These are phyloP conservation scores for Pseudozyma tsukubaensis DNA, from an alignment of 1,284 basidiomycete species.

Conservation along the genomic window DNA sequence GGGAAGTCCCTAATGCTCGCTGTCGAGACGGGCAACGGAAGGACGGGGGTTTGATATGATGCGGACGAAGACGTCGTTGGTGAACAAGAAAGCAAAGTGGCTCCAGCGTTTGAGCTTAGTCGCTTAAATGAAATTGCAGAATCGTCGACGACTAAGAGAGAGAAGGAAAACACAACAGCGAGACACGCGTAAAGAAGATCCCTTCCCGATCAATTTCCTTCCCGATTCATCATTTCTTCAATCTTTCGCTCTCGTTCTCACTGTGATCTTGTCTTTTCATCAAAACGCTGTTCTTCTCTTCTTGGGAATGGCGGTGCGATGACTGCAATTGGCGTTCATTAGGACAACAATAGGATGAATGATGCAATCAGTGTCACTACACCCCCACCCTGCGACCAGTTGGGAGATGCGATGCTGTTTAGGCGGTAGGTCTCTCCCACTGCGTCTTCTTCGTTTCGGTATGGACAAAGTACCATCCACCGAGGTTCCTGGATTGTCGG, in stretches of 20 bases:
- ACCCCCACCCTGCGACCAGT: background rate
- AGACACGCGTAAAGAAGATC: background rate
- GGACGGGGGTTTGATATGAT: too few relatives aligned
- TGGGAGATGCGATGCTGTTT: background rate
- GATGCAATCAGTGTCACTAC: background rate
- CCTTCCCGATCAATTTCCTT: background rate
- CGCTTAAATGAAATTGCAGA: background rate
- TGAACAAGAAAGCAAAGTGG: background rate
- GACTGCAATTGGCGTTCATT: too few relatives aligned
- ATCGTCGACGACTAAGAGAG: too few relatives aligned
- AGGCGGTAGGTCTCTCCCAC: conserved; percentile 41
- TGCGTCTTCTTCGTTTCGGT: conserved; percentile 39
- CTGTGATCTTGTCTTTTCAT: too few relatives aligned
- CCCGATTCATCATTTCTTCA: background rate
- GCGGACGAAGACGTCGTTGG: background rate
- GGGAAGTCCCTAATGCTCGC: too few relatives aligned
- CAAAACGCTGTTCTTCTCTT: background rate
- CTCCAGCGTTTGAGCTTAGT: too few relatives aligned
- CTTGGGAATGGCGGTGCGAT: too few relatives aligned
- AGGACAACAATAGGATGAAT: too few relatives aligned
- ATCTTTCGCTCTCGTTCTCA: too few relatives aligned
- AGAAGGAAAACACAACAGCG: background rate
- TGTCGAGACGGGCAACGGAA: too few relatives aligned
- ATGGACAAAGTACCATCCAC: conserved; percentile 43
- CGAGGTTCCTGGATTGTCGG: conserved; percentile 23